These are phyloP conservation scores for Neurospora sp. DNA, from an alignment of 495 filamentous ascomycete genomes.

Conservation along the genomic window DNA sequence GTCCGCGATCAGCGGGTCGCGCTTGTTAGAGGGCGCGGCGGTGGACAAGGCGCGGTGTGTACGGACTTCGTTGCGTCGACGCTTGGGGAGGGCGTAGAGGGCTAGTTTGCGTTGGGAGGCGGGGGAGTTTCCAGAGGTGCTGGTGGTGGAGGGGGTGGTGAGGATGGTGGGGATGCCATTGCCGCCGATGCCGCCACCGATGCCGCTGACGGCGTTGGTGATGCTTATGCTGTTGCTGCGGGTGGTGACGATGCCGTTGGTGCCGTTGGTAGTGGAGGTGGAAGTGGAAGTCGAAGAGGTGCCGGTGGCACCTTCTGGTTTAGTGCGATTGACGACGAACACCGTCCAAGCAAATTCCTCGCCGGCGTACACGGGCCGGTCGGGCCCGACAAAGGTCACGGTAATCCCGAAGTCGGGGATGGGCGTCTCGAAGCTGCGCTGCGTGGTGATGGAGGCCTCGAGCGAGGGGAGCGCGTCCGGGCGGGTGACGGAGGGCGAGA, in stretches of 20 bases:
- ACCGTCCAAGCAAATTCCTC: conserved; percentile 78
- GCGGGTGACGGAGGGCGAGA: conserved; percentile 36
- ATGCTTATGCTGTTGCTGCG: background rate
- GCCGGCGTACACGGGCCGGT: conserved; percentile 46
- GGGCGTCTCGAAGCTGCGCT: conserved; percentile 34
- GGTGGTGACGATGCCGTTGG: background rate
- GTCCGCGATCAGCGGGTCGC: conserved; percentile 46
- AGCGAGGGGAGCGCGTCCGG: conserved; percentile 45
- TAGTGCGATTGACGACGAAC: conserved; percentile 77
- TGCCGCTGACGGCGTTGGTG: background rate
- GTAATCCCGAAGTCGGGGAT: conserved; percentile 58
- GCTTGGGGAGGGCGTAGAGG: conserved; percentile 66
- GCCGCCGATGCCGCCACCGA: background rate
- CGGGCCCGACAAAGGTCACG: conserved; percentile 58
- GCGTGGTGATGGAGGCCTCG: conserved; percentile 28
- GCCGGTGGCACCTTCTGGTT: background rate
- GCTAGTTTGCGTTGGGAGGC: conserved; percentile 55
- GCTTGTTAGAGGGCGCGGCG: conserved; percentile 14
- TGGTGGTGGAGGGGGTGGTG: background rate
- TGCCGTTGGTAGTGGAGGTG: background rate
- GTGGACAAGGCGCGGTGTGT: conserved; percentile 45
- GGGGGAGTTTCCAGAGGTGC: background rate
- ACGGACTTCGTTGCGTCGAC: conserved; percentile 58
- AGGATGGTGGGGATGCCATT: background rate
- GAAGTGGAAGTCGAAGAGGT: background rate